Base-by-base conservation (phyloP, 306 rosid genomes). In the Alnus rubra region DNA sequence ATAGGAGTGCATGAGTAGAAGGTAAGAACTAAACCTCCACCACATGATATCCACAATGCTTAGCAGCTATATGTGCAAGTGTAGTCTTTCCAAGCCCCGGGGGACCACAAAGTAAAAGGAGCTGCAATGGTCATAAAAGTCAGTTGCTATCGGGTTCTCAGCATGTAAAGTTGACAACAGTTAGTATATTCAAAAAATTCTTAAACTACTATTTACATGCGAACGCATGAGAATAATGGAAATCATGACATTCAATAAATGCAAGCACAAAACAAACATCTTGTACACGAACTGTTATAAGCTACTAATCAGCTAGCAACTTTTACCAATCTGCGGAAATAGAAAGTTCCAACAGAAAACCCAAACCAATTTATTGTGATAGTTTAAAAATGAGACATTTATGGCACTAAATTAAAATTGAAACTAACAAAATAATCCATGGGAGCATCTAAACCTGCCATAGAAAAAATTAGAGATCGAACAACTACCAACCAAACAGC, bases 81-180 rank as follows among this genome's bases (percentile, higher is more conserved):
- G 98, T 94, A 76, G 98, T 94, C 89, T 92, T 94, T 56, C 98
- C 98, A 74, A 92, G 97, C 64, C 98, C 97, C 0, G 97, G 97
- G 44, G 97, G 90, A 67, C 98, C 97, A 87, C 97, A 92, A 47
- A 92, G 97, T 76, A 94, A 80, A 81, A 94, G 97, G 77, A 94
- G 80, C 98, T 94, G 92, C 76, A 77, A 81, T 72, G 45, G 76
- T 82, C 64, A 79, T 49, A 64, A 80, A 73, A 30, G 56, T 79
- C 54, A 48, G 84, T 87, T 53, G 68, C 74, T 65, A 80, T 8
- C 53, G n/a, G 76, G 49, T 60, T 68, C 78, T 80, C 65, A 75
- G 78, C 53, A 54, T 31, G 63, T 53, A 44, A 13, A 76, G 71
- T 76, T 51, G 42, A 71, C 54, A 54, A 7, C 7, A 39, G 39